Conservation (phyloP, 148 eudicot genomes). For the Rhododendron mucronatum region DNA sequence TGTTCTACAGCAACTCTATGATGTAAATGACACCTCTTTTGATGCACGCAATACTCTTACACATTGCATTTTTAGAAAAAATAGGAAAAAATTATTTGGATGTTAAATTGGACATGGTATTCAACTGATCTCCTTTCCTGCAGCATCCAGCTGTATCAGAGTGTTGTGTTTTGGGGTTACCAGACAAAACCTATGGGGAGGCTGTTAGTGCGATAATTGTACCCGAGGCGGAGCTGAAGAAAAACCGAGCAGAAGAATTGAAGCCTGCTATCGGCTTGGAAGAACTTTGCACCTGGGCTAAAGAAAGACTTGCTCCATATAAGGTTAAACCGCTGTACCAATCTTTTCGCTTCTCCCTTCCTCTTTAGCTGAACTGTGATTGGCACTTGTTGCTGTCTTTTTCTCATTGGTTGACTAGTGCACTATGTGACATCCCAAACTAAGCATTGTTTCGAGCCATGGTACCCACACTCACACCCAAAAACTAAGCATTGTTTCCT, state of each 20-base stretch:
- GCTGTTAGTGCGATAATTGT: constrained; percentile 77
- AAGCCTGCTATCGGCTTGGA: constrained; percentile 70
- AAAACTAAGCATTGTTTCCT: background rate
- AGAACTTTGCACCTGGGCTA: constrained; percentile 81
- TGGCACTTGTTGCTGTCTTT: background rate
- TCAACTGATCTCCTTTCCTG: constrained; percentile 5
- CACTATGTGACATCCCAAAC: background rate
- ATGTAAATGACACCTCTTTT: background rate
- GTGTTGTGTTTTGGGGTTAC: constrained; percentile 91
- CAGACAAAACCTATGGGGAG: constrained; percentile 86
- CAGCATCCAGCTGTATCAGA: constrained; percentile 88
- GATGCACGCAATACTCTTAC: background rate
- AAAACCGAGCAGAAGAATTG: constrained; percentile 47
- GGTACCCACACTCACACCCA: too few relatives aligned
- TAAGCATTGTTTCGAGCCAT: background rate
- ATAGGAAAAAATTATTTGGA: background rate
- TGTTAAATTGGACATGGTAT: background rate
- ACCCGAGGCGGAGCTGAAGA: constrained; percentile 59
- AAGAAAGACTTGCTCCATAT: constrained; percentile 92
- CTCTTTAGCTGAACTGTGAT: background rate
- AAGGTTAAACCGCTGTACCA: constrained; percentile 47
- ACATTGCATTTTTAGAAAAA: background rate
- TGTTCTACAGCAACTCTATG: background rate
- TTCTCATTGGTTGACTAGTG: background rate
- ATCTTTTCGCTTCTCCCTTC: background rate